A percentile compares a stretch with the other conserved stretches of the same genome.
phyloP scores from a whole-genome alignment of 371 early-diverging fungal genomes.

The Mucor piriformis region DNA sequence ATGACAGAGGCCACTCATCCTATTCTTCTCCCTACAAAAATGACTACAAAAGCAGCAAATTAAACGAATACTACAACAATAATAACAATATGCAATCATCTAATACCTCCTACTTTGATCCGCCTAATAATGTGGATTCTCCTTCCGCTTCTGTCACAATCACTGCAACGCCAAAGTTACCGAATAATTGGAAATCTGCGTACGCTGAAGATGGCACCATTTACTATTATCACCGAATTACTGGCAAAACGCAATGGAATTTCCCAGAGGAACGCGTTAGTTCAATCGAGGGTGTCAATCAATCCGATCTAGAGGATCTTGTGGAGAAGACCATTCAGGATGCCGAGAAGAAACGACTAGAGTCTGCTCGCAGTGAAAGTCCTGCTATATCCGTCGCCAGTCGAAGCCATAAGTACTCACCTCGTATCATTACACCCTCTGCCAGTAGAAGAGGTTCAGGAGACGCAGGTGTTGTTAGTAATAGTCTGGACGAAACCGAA shows the following conservation, averaged over 20 bases:
- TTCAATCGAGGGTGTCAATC: conserved; percentile 43
- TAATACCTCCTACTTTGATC: not conserved
- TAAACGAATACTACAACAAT: not conserved
- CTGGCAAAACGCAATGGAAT: conserved; percentile 43
- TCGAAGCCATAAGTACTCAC: not conserved
- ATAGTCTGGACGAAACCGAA: conserved; percentile 26
- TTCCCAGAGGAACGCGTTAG: conserved; percentile 36
- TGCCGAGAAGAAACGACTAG: conserved; percentile 23
- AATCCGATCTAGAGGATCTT: conserved; percentile 32
- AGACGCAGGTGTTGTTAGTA: not conserved
- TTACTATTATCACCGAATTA: conserved; percentile 42
- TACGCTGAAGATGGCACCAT: conserved; percentile 36
- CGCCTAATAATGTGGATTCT: not conserved
- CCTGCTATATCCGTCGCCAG: conserved; percentile 17
- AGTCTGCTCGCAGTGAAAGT: conserved; percentile 19
- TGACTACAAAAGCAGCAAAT: conserved; percentile 5
- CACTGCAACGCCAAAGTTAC: conserved; percentile 18
- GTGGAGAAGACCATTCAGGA: conserved; percentile 35
- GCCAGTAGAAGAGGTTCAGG: conserved; percentile 3
- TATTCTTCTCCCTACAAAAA: not conserved
- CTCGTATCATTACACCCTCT: conserved; percentile 16
- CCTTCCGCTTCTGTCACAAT: not conserved
- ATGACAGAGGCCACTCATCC: not conserved
- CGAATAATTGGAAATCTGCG: conserved; percentile 35
- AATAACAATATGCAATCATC: not conserved